phyloP scores from a whole-genome alignment of 176 grass and related monocot genomes.

The Guadua angustifolia region DNA sequence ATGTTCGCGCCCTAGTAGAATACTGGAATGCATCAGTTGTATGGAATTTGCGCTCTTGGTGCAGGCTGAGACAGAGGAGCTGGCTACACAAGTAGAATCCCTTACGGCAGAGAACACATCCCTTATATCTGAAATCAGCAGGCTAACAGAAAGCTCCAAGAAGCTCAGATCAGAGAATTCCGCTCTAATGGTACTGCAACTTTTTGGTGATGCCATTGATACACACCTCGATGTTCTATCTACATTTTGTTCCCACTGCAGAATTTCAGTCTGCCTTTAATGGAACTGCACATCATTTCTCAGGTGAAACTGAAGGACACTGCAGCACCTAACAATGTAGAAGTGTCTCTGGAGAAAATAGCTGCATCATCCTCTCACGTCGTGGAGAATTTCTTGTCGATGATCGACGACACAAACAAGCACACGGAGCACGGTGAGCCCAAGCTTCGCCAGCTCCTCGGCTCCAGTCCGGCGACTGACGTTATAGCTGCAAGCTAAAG shows the following conservation, averaged over 20 bases:
- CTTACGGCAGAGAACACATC: constrained; percentile 73
- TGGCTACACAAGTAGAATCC: constrained; percentile 70
- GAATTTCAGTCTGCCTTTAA: neutral
- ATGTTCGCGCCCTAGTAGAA: constrained; percentile 1
- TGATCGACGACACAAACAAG: constrained; percentile 55
- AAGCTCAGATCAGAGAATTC: constrained; percentile 87
- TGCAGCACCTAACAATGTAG: neutral
- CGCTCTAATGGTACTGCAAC: constrained; percentile 60
- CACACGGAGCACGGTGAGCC: constrained; percentile 52
- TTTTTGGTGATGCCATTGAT: neutral
- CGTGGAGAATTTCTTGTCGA: constrained; percentile 70
- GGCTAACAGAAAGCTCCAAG: constrained; percentile 61
- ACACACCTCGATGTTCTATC: neutral
- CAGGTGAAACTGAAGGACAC: constrained; percentile 63
- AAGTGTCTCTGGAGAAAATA: constrained; percentile 29
- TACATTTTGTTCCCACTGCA: neutral
- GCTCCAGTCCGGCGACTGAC: constrained; percentile 47
- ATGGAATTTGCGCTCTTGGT: constrained; percentile 21
- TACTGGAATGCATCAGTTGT: neutral
- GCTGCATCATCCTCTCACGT: constrained; percentile 18
- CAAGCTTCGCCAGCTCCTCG: constrained; percentile 62
- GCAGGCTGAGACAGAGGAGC: constrained; percentile 82
- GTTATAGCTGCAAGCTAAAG: constrained; percentile 51
- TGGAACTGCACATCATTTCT: neutral
- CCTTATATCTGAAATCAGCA: constrained; percentile 82